phyloP scores from a whole-genome alignment of 2,329 filamentous ascomycete species.

The Dothideomycetidae sp. region DNA sequence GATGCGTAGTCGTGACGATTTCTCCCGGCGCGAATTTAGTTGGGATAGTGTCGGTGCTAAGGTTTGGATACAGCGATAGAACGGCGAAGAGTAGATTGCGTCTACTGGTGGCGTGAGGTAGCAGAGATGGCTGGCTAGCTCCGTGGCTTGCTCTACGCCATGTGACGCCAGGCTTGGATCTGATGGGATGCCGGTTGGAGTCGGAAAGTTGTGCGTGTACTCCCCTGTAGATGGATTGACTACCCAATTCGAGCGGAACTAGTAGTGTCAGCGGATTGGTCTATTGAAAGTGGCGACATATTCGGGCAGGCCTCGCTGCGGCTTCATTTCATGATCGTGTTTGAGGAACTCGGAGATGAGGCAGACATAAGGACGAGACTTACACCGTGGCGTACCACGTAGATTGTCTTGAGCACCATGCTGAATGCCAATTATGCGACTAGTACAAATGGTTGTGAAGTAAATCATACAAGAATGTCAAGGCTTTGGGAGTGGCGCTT shows the following conservation, averaged over 20 bases:
- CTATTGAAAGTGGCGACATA: too few relatives aligned
- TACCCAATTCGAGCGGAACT: conserved; percentile 86
- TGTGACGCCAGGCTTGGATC: conserved; percentile 81
- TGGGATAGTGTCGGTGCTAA: conserved; percentile 52
- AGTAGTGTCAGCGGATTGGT: conserved; percentile 12
- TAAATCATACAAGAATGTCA: too few relatives aligned
- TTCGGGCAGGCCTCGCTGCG: too few relatives aligned
- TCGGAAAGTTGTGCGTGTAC: conserved; percentile 59
- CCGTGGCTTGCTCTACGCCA: conserved; percentile 67
- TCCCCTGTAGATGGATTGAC: conserved; percentile 67
- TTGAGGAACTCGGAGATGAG: too few relatives aligned
- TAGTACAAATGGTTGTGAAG: too few relatives aligned
- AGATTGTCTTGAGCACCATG: conserved; percentile 34
- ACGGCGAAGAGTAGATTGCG: conserved; percentile 68
- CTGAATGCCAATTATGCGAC: too few relatives aligned
- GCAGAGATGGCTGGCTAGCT: conserved; percentile 55
- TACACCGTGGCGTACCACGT: conserved; percentile 38
- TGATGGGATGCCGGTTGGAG: conserved; percentile 74
- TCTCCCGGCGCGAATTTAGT: conserved; percentile 23
- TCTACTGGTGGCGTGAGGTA: conserved; percentile 53
- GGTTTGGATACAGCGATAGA: conserved; percentile 79
- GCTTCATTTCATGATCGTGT: too few relatives aligned
- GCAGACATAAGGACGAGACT: conserved; percentile 18
- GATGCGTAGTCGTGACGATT: conserved; percentile 20
- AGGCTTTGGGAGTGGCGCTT: too few relatives aligned